Evolutionary conservation across 352 stramenopile genomes (phyloP), one percentile per base, ranked within the genome.

Genomic region (Globisporangium canariense): DNA sequence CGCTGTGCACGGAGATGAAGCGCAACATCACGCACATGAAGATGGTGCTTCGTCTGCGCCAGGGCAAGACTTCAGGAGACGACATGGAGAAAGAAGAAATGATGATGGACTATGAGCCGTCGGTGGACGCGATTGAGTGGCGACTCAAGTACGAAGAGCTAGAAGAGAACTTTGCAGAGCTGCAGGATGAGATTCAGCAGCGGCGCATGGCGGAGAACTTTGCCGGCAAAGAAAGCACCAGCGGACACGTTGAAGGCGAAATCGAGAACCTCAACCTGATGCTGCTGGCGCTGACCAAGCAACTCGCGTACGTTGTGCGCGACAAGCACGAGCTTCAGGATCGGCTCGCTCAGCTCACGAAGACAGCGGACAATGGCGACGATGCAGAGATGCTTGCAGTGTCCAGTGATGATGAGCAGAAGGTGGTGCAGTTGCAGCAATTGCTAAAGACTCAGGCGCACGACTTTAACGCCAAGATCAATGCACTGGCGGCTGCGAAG

Each of bases 91-190:
- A 72, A 18, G 51, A 69, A 18, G 56, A 52, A 5, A 45, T 60
- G 11, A 54, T 65, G 11, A 54, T 64, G 28, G 76, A 90, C 5
- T 89, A 91, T 59, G 68, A 86, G 20, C 86, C 84, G 25, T 85
- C 82, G 30, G 67, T 75, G 13, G 84, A 93, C 66, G 82, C 86
- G 20, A 89, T 94, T 51, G 84, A 92, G 62, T 94, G 84, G 86
- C 73, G 84, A 18, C 79, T 92, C 62, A 94, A 91, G 64, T 92
- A 88, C 57, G 86, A 94, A 68, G 81, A 94, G 54, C 68, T 92
- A 40, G 78, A 91, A 59, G 78, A 93, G 52, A 71, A 73, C 5
- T 82, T 82, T 22, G 51, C 67, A 2, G 71, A 84, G 41, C 66
- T 91, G 1, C 78, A 91, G 58, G 74, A 89, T 0, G 73, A 78